Percentiles rank a stretch among this genome's conserved stretches.
These are phyloP conservation scores for Suillus placidus DNA, from an alignment of 768 basidiomycete genomes.

Conservation along the genomic window DNA sequence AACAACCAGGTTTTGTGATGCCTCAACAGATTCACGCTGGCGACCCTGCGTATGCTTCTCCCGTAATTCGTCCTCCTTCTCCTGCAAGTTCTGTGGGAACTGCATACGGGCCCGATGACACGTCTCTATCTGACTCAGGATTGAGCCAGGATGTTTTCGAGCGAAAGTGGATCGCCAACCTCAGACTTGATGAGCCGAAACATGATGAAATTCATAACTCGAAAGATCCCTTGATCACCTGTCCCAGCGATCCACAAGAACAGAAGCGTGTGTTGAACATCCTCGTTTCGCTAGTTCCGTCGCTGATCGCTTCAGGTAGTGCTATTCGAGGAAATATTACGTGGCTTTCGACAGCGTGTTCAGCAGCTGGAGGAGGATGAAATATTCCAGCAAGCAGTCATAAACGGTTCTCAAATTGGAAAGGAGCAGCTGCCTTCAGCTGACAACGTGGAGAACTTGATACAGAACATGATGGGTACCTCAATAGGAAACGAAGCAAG, in stretches of 20 bases:
- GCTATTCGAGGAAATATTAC: constrained; percentile 41
- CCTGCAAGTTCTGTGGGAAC: constrained; percentile 52
- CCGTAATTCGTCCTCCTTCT: constrained; percentile 48
- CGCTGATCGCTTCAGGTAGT: constrained; percentile 23
- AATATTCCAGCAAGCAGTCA: constrained; percentile 41
- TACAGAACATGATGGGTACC: constrained; percentile 43
- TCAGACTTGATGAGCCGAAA: constrained; percentile 39
- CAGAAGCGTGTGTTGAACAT: constrained; percentile 40
- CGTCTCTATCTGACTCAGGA: constrained; percentile 42
- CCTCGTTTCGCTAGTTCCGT: neutral
- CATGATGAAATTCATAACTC: constrained; percentile 41
- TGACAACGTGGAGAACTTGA: constrained; percentile 41
- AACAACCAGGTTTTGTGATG: constrained; percentile 28
- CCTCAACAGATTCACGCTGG: constrained; percentile 35
- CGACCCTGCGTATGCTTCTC: constrained; percentile 46
- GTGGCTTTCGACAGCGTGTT: constrained; percentile 39
- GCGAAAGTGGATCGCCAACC: constrained; percentile 35
- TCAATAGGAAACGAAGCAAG: constrained; percentile 19
- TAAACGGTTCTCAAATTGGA: constrained; percentile 39
- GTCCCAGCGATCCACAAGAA: constrained; percentile 35
- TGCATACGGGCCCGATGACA: constrained; percentile 49
- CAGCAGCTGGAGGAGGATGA: constrained; percentile 48
- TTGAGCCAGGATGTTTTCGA: constrained; percentile 42
- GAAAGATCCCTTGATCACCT: constrained; percentile 36
- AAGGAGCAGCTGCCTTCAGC: constrained; percentile 40